These are phyloP conservation scores for Bremia lactucae DNA, from an alignment of 352 stramenopile genomes.

Conservation along the genomic window DNA sequence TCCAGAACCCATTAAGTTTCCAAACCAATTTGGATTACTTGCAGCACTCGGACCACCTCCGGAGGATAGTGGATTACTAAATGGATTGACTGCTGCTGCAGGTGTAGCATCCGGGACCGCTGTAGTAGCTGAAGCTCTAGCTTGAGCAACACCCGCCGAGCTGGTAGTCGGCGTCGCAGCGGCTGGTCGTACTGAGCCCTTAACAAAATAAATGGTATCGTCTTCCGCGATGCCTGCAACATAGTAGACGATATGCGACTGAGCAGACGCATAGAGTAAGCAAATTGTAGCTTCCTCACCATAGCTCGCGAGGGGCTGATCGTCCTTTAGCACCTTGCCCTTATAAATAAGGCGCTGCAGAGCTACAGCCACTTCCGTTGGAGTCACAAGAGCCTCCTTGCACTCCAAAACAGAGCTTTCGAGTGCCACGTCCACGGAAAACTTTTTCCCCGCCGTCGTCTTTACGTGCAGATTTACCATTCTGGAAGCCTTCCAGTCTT, in stretches of 20 bases:
- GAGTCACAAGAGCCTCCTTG: conserved; percentile 61
- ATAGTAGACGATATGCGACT: too few relatives aligned
- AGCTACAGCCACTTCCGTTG: conserved; percentile 54
- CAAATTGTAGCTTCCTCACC: conserved; percentile 21
- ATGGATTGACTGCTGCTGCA: conserved; percentile 25
- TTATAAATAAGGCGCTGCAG: conserved; percentile 86
- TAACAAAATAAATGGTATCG: conserved; percentile 82
- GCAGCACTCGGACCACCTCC: conserved; percentile 6
- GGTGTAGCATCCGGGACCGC: conserved; percentile 12
- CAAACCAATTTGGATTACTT: conserved; percentile 41
- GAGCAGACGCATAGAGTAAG: too few relatives aligned
- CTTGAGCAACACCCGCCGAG: conserved; percentile 3
- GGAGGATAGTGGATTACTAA: conserved; percentile 41
- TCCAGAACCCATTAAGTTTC: conserved; percentile 32
- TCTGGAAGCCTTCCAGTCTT: background rate
- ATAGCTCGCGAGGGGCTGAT: conserved; percentile 74
- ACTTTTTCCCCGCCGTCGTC: conserved; percentile 74
- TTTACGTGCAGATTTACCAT: conserved; percentile 80
- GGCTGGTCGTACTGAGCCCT: conserved; percentile 32
- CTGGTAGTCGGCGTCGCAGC: conserved; percentile 10
- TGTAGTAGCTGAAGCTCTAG: conserved; percentile 6
- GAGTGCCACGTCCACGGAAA: conserved; percentile 64
- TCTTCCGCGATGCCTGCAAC: conserved; percentile 54
- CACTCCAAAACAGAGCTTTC: conserved; percentile 57
- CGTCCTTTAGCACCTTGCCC: conserved; percentile 87